Conservation (phyloP, 169 alveolate species). For the Plasmodium adleri region DNA sequence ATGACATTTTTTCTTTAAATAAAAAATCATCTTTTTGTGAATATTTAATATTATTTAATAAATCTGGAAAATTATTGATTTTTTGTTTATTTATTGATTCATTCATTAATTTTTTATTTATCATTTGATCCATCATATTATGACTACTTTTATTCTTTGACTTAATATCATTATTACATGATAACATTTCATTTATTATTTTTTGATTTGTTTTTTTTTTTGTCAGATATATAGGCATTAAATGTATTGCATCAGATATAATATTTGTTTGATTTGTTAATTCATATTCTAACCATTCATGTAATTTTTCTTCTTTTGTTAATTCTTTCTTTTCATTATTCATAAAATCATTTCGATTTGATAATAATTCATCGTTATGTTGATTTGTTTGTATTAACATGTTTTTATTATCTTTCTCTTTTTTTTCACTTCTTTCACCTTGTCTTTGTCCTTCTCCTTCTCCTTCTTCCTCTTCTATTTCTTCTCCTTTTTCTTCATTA, state of each 20-base stretch:
- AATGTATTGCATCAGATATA: constrained; percentile 37
- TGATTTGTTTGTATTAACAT: neutral
- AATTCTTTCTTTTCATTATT: neutral
- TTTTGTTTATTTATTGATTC: no score
- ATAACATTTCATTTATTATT: no score
- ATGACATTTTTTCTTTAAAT: constrained; percentile 35
- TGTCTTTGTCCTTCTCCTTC: constrained; percentile 1
- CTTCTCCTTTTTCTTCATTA: neutral
- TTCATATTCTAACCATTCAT: constrained; percentile 65
- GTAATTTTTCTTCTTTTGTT: constrained; percentile 62
- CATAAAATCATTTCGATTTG: neutral
- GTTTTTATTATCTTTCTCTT: neutral
- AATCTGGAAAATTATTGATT: no score
- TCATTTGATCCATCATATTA: neutral
- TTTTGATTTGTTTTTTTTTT: neutral
- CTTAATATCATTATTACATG: no score
- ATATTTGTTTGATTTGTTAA: constrained; percentile 40
- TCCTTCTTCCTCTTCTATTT: neutral
- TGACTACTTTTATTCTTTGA: no score
- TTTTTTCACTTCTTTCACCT: neutral
- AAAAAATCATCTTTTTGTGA: neutral
- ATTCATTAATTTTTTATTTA: neutral
- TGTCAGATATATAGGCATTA: constrained; percentile 7
- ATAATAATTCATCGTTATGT: neutral
- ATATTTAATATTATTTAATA: neutral